Base-by-base conservation (phyloP, 2,329 filamentous ascomycete genomes). In the Pestalotiopsis sp. region DNA sequence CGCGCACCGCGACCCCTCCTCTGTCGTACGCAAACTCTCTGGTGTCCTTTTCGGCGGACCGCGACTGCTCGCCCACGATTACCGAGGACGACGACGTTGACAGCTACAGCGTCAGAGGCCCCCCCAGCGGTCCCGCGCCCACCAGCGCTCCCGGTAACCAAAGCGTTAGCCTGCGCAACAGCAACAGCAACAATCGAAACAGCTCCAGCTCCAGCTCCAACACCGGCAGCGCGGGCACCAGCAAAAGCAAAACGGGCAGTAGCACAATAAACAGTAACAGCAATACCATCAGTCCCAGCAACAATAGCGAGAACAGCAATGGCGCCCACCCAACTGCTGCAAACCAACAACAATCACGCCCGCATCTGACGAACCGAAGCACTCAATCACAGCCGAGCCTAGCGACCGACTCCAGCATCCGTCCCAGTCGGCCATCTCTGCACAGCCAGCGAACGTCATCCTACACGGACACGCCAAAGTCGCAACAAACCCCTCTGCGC, bases 1-100 rank as follows among this genome's bases (percentile, higher is more conserved):
- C 89, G 39, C 84, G 87, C 56, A 87, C 87, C 1, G 86, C 87
- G 61, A 90, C 88, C 69, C 87, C 89, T 65, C 87, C 88, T 9
- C 74, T 89, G 70, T 85, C 87, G 27, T 89, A 89, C 76, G 84
- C 87, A 71, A 87, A 87, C 76, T 88, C 87, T 7, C 78, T 86
- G 58, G 82, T 84, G 17, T 87, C 86, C 2, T 81, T 88, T 61
- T 45, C 62, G 69, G 74, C 74, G 45, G 77, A 75, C 62, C 84
- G 86, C 72, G 87, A 89, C 67, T 86, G 84, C 74, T 88, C 85
- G 12, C 85, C 85, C 27, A 87, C 83, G 62, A 89, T 87, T 68
- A 87, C 82, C 56, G 87, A 89, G 73, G 82, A 84, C 76, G 83
- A 86, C 31, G 31, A 36, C 31, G 31, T 36, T 66, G 82, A 85